Conservation (phyloP, 192 early-diverging fungal genomes). For the Entrophospora sp. region DNA sequence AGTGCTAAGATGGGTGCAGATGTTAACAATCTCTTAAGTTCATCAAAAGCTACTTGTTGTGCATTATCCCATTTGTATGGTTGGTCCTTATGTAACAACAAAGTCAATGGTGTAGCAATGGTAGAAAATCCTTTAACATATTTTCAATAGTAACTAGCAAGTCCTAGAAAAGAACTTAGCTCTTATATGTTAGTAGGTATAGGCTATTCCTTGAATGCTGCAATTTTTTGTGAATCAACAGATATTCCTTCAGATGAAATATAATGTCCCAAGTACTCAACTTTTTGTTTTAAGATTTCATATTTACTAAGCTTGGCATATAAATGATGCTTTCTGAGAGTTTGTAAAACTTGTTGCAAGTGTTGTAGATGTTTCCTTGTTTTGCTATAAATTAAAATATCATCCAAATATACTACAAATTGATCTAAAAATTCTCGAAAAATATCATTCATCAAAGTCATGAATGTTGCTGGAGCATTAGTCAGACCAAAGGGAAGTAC, state of each 20-base stretch:
- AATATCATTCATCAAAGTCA: too few relatives aligned
- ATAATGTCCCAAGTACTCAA: too few relatives aligned
- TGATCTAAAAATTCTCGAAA: conserved; percentile 25
- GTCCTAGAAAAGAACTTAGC: conserved; percentile 27
- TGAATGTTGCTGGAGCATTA: too few relatives aligned
- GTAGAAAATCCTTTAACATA: conserved; percentile 28
- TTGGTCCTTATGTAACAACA: conserved; percentile 20
- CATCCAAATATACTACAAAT: conserved; percentile 30
- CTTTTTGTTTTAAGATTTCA: too few relatives aligned
- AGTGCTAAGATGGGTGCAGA: conserved; percentile 4
- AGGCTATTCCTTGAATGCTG: too few relatives aligned
- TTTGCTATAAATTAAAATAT: conserved; percentile 31
- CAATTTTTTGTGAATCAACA: conserved; percentile 13
- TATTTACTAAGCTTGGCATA: conserved; percentile 20
- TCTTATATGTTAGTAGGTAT: conserved; percentile 12
- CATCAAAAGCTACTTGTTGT: conserved; percentile 21
- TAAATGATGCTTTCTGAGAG: conserved; percentile 7
- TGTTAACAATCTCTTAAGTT: conserved; percentile 5
- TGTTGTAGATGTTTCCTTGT: conserved; percentile 27
- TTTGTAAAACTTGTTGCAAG: too few relatives aligned
- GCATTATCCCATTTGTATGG: too few relatives aligned
- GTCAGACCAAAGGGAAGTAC: too few relatives aligned
- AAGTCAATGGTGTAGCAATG: too few relatives aligned
- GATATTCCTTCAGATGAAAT: too few relatives aligned
- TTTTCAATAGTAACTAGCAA: conserved; percentile 28